Conservation (phyloP, 2,329 filamentous ascomycete genomes). For the Calonectria crousiana region DNA sequence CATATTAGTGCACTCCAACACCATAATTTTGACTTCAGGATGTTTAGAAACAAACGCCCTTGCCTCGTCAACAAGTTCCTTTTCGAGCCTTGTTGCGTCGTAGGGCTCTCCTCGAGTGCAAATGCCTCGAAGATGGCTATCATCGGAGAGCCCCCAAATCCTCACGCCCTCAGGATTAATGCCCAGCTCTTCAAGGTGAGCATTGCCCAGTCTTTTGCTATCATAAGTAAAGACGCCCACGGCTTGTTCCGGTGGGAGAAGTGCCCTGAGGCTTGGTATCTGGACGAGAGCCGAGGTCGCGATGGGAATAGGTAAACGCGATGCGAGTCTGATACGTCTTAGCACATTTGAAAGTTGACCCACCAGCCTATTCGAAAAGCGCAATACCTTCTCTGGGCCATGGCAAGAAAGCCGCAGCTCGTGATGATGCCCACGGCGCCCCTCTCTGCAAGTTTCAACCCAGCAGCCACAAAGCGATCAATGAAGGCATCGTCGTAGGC, state of each 20-base stretch:
- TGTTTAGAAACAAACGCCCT: slow-evolving; percentile 24
- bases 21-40: slow-evolving; percentile 35
- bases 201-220: slow-evolving; percentile 34
- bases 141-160: slow-evolving; percentile 39
- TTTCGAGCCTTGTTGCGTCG: slow-evolving; percentile 29
- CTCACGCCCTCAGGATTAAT: slow-evolving; percentile 34
- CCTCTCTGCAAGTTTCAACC: slow-evolving; percentile 46
- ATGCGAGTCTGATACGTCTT: slow-evolving; percentile 40
- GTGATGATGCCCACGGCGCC: slow-evolving; percentile 53
- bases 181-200: slow-evolving; percentile 38
- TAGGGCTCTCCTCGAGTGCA: slow-evolving; percentile 35
- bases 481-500: slow-evolving; percentile 49
- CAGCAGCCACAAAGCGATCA: slow-evolving; percentile 50
- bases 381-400: slow-evolving; percentile 48
- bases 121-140: slow-evolving; percentile 36
- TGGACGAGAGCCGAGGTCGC: slow-evolving; percentile 52
- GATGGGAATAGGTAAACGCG: slow-evolving; percentile 50
- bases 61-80: slow-evolving; percentile 38
- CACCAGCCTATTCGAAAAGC: not conserved
- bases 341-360: not conserved
- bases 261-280: slow-evolving; percentile 46
- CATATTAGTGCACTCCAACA: slow-evolving; percentile 54
- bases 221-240: slow-evolving; percentile 51
- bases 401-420: slow-evolving; percentile 54
- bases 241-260: slow-evolving; percentile 37